phyloP scores from a whole-genome alignment of 805 yeast species.

The Cephaloascus fragrans region DNA sequence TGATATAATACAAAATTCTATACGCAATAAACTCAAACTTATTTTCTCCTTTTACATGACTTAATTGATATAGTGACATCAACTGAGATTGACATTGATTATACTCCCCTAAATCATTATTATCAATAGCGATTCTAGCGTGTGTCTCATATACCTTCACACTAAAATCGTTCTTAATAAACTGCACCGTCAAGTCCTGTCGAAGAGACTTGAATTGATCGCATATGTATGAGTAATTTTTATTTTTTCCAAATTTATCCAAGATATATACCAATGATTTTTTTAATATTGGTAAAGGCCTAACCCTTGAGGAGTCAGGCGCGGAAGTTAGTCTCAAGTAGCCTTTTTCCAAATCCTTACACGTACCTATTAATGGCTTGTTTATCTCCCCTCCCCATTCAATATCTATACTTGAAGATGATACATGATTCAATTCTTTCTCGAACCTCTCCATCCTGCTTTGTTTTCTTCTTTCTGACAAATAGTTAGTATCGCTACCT shows the following conservation, averaged over 20 bases:
- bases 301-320: constrained; percentile 75
- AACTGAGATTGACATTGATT: constrained; percentile 90
- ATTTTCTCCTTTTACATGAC: constrained; percentile 19
- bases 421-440: constrained; percentile 11
- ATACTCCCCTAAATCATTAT: constrained; percentile 84
- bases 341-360: constrained; percentile 59
- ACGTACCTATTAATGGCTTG: constrained; percentile 46
- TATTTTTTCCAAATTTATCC: constrained; percentile 39
- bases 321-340: constrained; percentile 84
- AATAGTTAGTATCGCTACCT: constrained; percentile 7
- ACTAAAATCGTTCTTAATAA: constrained; percentile 68
- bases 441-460: constrained; percentile 43
- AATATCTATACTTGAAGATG: not conserved
- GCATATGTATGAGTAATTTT: constrained; percentile 65
- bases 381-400: not conserved
- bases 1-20: constrained; percentile 61
- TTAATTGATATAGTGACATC: constrained; percentile 44
- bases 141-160: constrained; percentile 76
- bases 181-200: constrained; percentile 91
- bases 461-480: constrained; percentile 23
- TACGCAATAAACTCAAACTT: constrained; percentile 63
- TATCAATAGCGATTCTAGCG: constrained; percentile 77
- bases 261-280: constrained; percentile 47
- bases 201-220: constrained; percentile 89
- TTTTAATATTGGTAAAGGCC: constrained; percentile 59